Percentiles rank a stretch among this genome's conserved stretches.
phyloP scores from a whole-genome alignment of 768 basidiomycete species.

The Lactarius vividus region DNA sequence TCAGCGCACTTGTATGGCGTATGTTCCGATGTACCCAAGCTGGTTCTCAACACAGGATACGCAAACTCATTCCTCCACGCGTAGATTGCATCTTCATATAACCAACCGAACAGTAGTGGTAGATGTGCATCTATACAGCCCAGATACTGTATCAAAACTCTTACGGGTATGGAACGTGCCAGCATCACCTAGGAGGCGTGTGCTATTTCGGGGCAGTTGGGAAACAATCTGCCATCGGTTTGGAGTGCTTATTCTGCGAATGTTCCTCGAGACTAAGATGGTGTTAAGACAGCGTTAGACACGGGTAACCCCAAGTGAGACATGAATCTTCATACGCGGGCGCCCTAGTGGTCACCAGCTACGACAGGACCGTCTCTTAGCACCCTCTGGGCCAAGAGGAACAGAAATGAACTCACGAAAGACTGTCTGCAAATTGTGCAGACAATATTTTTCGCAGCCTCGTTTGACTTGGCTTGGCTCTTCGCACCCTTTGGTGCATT shows the following conservation, averaged over 20 bases:
- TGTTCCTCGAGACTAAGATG: slow-evolving; percentile 71
- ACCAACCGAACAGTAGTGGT: slow-evolving; percentile 6
- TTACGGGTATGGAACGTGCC: not conserved
- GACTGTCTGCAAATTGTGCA: slow-evolving; percentile 75
- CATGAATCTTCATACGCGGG: slow-evolving; percentile 39
- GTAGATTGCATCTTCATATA: slow-evolving; percentile 2
- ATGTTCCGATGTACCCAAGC: slow-evolving; percentile 8
- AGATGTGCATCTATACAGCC: slow-evolving; percentile 7
- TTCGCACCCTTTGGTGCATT: slow-evolving; percentile 53
- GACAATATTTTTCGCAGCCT: slow-evolving; percentile 79
- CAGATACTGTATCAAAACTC: not conserved
- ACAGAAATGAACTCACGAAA: slow-evolving; percentile 58
- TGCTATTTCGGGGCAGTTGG: slow-evolving; percentile 46
- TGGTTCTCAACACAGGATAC: not conserved
- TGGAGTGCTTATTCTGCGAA: slow-evolving; percentile 73
- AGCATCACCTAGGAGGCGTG: not conserved
- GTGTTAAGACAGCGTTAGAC: slow-evolving; percentile 12
- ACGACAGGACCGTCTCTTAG: slow-evolving; percentile 12
- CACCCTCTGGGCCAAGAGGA: slow-evolving; percentile 5
- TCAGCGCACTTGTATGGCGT: not conserved
- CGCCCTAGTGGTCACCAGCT: slow-evolving; percentile 48
- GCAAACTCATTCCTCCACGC: not conserved
- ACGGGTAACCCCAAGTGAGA: not conserved
- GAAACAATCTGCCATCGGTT: slow-evolving; percentile 81
- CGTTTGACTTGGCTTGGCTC: slow-evolving; percentile 81